Base-by-base conservation (phyloP, 805 yeast species). In the Kuraishia ogatae region DNA sequence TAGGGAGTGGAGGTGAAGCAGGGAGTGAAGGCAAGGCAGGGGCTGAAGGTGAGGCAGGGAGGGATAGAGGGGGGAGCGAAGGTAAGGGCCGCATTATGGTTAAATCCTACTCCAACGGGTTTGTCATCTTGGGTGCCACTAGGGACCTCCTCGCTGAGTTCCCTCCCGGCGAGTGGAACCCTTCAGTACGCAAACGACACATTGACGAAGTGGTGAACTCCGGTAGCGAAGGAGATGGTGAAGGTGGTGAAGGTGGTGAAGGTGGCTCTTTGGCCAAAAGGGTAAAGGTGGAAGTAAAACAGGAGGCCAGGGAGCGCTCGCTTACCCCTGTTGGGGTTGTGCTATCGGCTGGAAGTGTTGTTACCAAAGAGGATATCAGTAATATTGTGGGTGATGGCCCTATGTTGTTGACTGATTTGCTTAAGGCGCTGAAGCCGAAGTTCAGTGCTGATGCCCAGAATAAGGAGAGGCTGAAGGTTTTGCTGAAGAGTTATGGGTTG, bases 91-190 rank as follows among this genome's bases (percentile, higher is more conserved):
- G 62, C n/a, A 69, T 76, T 23, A 65, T 60, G 55, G 78, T 81
- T 28, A 75, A 76, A 57, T 76, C 80, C 53, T 56, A 58, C 48
- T 48, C 70, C 66, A 58, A 80, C 55, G 87, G 88, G 48, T 63
- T 80, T 58, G 80, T 87, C 50, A 79, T 82, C 15, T 70, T 92
- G 50, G 86, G 79, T 61, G 87, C 91, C 0, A 82, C 87, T 6
- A 75, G 80, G 15, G 74, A 76, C 46, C 74, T 87, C 17, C 74
- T 92, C 57, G 66, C 71, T 19, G 79, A 79, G 43, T 90, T 91
- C 71, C 94, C 94, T 1, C 71, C 67, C 20, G 96, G 96, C 26
- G 88, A 83, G 54, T 92, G 97, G 97, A 85, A 85, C 68, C 93
- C 97, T 22, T 66, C 67, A 39, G 74, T 74, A 11, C 75, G 74